Evolutionary conservation across 2,329 filamentous ascomycete genomes (phyloP).

Genomic region (Fusarium acutatum): DNA sequence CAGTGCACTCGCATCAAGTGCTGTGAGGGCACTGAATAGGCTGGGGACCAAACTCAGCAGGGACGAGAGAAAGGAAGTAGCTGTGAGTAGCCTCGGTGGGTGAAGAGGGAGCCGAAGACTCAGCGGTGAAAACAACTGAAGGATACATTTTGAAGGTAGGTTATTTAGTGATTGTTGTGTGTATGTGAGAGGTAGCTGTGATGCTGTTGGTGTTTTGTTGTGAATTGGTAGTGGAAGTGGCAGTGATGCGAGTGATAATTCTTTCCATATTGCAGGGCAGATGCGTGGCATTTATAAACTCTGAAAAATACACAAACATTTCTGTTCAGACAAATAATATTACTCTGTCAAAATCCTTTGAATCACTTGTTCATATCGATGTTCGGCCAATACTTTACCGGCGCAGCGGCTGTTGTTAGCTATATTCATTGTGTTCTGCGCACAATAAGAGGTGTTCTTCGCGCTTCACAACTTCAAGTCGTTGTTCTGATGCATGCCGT

Average conservation of each 20-base stretch:
- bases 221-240: background rate
- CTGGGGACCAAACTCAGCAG: background rate
- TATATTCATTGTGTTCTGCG: too few relatives aligned
- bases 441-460: background rate
- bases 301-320: too few relatives aligned
- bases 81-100: background rate
- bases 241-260: background rate
- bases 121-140: background rate
- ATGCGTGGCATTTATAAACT: background rate
- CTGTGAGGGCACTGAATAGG: background rate
- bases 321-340: fast-evolving
- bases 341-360: fast-evolving
- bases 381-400: background rate
- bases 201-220: background rate
- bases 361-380: background rate
- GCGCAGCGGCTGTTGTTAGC: background rate
- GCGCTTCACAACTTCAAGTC: fast-evolving
- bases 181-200: background rate
- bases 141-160: background rate
- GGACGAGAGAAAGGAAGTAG: background rate
- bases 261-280: background rate
- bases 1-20: background rate
- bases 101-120: background rate
- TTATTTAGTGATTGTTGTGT: background rate
- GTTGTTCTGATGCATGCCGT: fast-evolving